phyloP scores from a whole-genome alignment of 768 basidiomycete genomes.

The Leccinellum rugosiceps region DNA sequence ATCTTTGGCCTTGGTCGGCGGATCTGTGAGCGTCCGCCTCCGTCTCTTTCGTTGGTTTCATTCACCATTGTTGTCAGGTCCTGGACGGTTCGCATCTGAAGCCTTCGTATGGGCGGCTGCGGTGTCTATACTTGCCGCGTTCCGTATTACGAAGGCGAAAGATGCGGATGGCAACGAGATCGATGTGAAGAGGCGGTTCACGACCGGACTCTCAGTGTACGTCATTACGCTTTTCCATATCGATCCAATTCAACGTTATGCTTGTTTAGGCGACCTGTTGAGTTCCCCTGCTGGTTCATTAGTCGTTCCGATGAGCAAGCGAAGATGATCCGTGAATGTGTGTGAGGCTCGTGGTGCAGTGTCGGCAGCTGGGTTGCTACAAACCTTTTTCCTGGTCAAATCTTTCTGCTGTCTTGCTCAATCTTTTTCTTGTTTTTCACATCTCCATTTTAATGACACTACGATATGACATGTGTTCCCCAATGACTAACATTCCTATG shows the following conservation, averaged over 20 bases:
- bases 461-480: constrained; percentile 2
- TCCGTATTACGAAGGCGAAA: constrained; percentile 22
- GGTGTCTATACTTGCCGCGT: constrained; percentile 22
- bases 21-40: constrained; percentile 11
- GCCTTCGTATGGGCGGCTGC: constrained; percentile 20
- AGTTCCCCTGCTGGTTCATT: constrained; percentile 23
- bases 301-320: constrained; percentile 13
- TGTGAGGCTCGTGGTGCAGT: background rate
- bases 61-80: constrained; percentile 1
- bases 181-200: constrained; percentile 19
- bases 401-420: background rate
- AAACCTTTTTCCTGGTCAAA: background rate
- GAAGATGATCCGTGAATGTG: constrained; percentile 1
- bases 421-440: background rate
- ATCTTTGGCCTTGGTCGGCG: constrained; percentile 26
- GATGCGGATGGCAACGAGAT: constrained; percentile 22
- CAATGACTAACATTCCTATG: background rate
- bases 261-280: constrained; percentile 15
- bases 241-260: background rate
- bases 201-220: constrained; percentile 21
- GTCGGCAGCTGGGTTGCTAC: background rate
- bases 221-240: background rate
- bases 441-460: background rate
- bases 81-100: constrained; percentile 24
- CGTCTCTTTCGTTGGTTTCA: background rate